These are phyloP conservation scores for Nepenthes gracilis DNA, from an alignment of 148 eudicot genomes.

Conservation along the genomic window DNA sequence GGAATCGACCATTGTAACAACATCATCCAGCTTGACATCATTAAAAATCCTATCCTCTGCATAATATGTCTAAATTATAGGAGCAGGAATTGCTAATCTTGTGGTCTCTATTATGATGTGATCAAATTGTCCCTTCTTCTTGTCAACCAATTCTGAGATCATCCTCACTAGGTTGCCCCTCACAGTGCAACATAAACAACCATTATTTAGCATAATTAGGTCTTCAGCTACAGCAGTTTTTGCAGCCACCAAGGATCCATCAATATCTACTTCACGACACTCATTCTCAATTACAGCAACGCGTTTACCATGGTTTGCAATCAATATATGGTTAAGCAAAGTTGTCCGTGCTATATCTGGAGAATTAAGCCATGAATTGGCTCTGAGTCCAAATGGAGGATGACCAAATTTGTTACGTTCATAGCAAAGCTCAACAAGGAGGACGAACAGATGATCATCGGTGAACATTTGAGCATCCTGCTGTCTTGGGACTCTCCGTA, in stretches of 20 bases:
- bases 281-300: no score
- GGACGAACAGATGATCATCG: no score
- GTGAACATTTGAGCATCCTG: no score
- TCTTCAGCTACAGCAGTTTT: slow-evolving; percentile 89
- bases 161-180: slow-evolving; percentile 98
- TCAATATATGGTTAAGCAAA: no score
- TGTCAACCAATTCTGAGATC: slow-evolving; percentile 73
- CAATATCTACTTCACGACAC: slow-evolving; percentile 47
- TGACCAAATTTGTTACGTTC: no score
- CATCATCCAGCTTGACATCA: slow-evolving; percentile 90
- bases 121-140: slow-evolving; percentile 85
- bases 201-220: slow-evolving; percentile 93
- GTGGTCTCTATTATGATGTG: slow-evolving; percentile 97
- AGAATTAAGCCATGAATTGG: no score
- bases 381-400: no score
- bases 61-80: slow-evolving; percentile 97
- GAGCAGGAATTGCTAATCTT: slow-evolving; percentile 98
- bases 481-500: no score
- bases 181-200: slow-evolving; percentile 96
- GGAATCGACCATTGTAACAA: slow-evolving; percentile 94
- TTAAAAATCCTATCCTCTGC: slow-evolving; percentile 85
- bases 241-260: slow-evolving; percentile 80
- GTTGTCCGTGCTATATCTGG: no score
- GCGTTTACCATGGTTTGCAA: no score
- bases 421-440: no score